Percentiles rank a stretch among this genome's conserved stretches.
phyloP scores from a whole-genome alignment of 257 asterid genomes.

The Euphrasia confusa region DNA sequence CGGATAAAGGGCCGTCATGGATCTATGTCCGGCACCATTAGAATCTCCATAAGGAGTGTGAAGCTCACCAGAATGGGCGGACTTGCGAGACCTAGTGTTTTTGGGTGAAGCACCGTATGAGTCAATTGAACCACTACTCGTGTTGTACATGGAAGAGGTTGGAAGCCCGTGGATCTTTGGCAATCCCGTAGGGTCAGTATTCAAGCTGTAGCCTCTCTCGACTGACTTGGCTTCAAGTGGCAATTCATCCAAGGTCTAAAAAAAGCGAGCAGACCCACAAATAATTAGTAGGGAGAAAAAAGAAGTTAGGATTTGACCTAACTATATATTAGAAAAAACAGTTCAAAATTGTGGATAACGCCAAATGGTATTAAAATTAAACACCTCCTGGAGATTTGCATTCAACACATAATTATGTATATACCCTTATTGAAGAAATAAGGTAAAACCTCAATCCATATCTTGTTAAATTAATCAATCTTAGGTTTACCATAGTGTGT shows the following conservation, averaged over 20 bases:
- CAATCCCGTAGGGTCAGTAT: slow-evolving; percentile 71
- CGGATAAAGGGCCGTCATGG: slow-evolving; percentile 42
- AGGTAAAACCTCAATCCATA: background rate
- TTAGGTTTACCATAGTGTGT: background rate
- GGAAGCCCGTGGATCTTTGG: slow-evolving; percentile 94
- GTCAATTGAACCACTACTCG: slow-evolving; percentile 50
- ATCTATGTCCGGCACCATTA: slow-evolving; percentile 57
- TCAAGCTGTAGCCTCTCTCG: slow-evolving; percentile 81
- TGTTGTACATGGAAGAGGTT: slow-evolving; percentile 56
- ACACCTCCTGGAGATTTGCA: background rate
- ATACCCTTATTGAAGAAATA: background rate
- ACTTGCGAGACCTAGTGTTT: slow-evolving; percentile 52
- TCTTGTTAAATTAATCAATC: too few relatives aligned
- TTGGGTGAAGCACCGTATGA: slow-evolving; percentile 55
- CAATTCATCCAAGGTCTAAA: slow-evolving; percentile 76
- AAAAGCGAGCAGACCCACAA: background rate
- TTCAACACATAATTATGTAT: too few relatives aligned
- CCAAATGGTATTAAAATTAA: background rate
- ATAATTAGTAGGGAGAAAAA: background rate
- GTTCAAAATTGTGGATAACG: background rate
- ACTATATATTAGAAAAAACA: background rate
- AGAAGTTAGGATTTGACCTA: background rate
- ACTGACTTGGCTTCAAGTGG: slow-evolving; percentile 89
- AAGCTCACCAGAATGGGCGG: slow-evolving; percentile 86
- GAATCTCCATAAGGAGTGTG: slow-evolving; percentile 54